Percentiles rank a stretch among this genome's conserved stretches.
These are phyloP conservation scores for Debaryomyces fabryi DNA, from an alignment of 1,139 yeast genomes.

Conservation along the genomic window DNA sequence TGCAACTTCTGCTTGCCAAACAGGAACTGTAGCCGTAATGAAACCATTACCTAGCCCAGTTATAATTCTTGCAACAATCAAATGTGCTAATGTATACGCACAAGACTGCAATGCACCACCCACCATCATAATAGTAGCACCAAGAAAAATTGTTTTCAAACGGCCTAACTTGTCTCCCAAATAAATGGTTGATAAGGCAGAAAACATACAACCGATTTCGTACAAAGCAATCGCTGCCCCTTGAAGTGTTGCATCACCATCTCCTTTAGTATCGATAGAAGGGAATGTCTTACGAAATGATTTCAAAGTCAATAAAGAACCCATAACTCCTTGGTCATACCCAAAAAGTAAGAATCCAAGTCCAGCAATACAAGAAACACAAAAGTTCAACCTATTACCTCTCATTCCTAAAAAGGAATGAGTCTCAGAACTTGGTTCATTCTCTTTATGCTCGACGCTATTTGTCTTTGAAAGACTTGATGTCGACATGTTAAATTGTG, in stretches of 20 bases:
- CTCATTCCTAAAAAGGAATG: conserved; percentile 27
- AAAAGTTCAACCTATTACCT: conserved; percentile 28
- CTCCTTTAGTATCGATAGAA: conserved; percentile 22
- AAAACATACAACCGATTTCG: conserved; percentile 40
- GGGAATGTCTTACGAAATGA: conserved; percentile 44
- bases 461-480: not conserved
- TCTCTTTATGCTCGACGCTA: conserved; percentile 1
- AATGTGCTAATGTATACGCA: conserved; percentile 33
- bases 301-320: conserved; percentile 43
- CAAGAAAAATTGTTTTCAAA: conserved; percentile 32
- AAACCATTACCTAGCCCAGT: conserved; percentile 48
- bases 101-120: conserved; percentile 43
- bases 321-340: conserved; percentile 55
- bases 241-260: conserved; percentile 25
- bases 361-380: conserved; percentile 33
- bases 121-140: conserved; percentile 34
- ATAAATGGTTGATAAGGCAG: conserved; percentile 38
- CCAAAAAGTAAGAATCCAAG: conserved; percentile 43
- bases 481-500: not conserved
- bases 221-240: conserved; percentile 39
- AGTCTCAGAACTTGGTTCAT: not conserved
- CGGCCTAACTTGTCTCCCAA: conserved; percentile 41
- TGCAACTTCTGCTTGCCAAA: conserved; percentile 42
- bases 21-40: conserved; percentile 42
- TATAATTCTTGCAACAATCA: conserved; percentile 44